phyloP scores from a whole-genome alignment of 2,329 filamentous ascomycete species.

The Ophidiomyces ophidiicola region DNA sequence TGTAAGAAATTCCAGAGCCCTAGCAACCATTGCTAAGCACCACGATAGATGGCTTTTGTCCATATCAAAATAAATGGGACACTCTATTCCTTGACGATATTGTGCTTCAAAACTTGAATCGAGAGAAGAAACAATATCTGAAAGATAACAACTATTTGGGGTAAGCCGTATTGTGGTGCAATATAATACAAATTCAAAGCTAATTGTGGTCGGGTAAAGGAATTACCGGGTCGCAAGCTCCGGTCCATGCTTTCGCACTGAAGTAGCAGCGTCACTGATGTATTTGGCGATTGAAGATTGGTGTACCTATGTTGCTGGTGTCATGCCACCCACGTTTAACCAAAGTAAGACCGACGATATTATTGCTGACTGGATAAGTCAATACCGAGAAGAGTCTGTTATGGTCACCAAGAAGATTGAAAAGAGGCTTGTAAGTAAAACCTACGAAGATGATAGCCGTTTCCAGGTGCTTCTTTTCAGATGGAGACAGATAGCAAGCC shows the following conservation, averaged over 20 bases:
- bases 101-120: constrained; percentile 24
- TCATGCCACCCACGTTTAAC: constrained; percentile 23
- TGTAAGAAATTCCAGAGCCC: constrained; percentile 24
- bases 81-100: constrained; percentile 33
- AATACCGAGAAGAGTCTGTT: constrained; percentile 27
- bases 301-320: constrained; percentile 30
- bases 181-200: no score
- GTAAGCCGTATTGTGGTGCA: no score
- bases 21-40: neutral
- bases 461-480: constrained; percentile 23
- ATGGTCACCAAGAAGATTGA: constrained; percentile 17
- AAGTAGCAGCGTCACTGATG: constrained; percentile 31
- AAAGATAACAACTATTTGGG: constrained; percentile 30
- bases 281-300: constrained; percentile 31
- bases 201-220: no score
- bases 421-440: neutral
- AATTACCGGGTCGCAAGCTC: constrained; percentile 31
- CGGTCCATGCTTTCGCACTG: constrained; percentile 34
- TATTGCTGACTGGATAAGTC: constrained; percentile 27
- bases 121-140: constrained; percentile 25
- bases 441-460: constrained; percentile 17
- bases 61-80: constrained; percentile 31
- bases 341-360: constrained; percentile 23
- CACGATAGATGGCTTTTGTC: constrained; percentile 34
- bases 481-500: constrained; percentile 30